These are phyloP conservation scores for Arabis alpina DNA, from an alignment of 345 rosid genomes.

Conservation along the genomic window DNA sequence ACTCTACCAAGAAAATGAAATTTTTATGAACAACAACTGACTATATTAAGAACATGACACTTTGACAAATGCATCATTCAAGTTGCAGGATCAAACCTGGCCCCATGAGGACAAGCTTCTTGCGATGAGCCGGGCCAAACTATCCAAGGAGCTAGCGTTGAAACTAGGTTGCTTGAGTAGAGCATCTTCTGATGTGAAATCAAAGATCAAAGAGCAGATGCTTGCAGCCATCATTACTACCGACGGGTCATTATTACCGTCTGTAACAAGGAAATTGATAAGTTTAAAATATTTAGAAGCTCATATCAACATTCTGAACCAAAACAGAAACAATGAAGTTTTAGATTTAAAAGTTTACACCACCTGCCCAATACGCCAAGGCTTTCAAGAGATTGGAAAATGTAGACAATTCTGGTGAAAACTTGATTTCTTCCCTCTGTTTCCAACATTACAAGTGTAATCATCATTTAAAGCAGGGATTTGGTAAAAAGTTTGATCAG, in stretches of 20 bases:
- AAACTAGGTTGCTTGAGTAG: slow-evolving; percentile 60
- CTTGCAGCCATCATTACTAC: slow-evolving; percentile 76
- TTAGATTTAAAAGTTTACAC: background rate
- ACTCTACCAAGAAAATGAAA: background rate
- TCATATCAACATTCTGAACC: slow-evolving; percentile 14
- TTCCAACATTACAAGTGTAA: slow-evolving; percentile 7
- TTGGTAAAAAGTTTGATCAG: background rate
- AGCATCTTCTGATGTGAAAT: slow-evolving; percentile 71
- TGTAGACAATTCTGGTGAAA: slow-evolving; percentile 52
- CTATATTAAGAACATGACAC: background rate
- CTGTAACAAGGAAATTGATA: slow-evolving; percentile 45
- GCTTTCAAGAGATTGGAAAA: slow-evolving; percentile 58
- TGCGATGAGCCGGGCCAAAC: slow-evolving; percentile 54
- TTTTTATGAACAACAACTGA: background rate
- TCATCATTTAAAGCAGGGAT: slow-evolving; percentile 2
- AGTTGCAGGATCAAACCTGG: slow-evolving; percentile 49
- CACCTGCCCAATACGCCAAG: slow-evolving; percentile 78
- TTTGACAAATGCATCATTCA: background rate
- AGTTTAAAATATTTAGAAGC: background rate
- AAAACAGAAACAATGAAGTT: background rate
- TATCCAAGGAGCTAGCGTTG: slow-evolving; percentile 43
- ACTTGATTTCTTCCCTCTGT: slow-evolving; percentile 58
- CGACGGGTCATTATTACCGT: slow-evolving; percentile 53
- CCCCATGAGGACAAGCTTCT: slow-evolving; percentile 58
- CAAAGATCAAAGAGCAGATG: slow-evolving; percentile 71